Base-by-base conservation (phyloP, 2,329 filamentous ascomycete genomes). In the Claviceps sp. region DNA sequence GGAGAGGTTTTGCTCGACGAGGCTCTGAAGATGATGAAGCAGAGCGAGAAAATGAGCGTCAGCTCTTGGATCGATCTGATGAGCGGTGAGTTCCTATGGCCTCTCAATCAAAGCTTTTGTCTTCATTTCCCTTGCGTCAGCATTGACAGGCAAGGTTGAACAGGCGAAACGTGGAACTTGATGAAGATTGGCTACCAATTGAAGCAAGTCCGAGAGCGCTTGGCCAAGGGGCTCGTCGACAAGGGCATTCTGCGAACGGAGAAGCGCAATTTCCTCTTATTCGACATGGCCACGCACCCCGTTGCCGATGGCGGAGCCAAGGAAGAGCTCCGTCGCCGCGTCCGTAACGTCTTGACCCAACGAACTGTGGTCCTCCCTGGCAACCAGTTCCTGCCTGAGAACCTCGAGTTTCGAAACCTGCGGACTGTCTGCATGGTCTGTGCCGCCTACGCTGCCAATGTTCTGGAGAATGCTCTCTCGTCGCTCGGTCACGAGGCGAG, bases 121-220 rank as follows among this genome's bases (percentile, higher is more conserved):
- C 16, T 18, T 36, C 14, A 36, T 22, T 24, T 34, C 9, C 9
- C 30, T 11, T 34, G 30, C 16, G 22, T 41, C 47, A 20, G 44
- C 11, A 36, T 26, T 48, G 38, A 47, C 49, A 22, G 38, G 26
- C 18, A 40, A 38, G 14, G 8, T 65, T 13, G 18, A 7, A 49
- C 30, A 97, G 91, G 93, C 67, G 93, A 98, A 72, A 98, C 93
- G 52, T 98, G 93, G 93, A 98, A 98, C 67, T 75, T 98, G 58
- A 97, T 98, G 93, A 98, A 98, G 77, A 98, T 98, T 62, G 93
- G 93, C 67, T 98, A 98, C 71, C 93, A 98, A 75, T 79, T 98
- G 61, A 98, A 98, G 75, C 93, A 98, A 77, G 93, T 98, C 54
- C 89, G 93, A 66, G 93, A 98, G 74, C 87, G 93, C 53, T 79